Conservation (phyloP, 495 filamentous ascomycete genomes). For the Pyrenula aspistea region DNA sequence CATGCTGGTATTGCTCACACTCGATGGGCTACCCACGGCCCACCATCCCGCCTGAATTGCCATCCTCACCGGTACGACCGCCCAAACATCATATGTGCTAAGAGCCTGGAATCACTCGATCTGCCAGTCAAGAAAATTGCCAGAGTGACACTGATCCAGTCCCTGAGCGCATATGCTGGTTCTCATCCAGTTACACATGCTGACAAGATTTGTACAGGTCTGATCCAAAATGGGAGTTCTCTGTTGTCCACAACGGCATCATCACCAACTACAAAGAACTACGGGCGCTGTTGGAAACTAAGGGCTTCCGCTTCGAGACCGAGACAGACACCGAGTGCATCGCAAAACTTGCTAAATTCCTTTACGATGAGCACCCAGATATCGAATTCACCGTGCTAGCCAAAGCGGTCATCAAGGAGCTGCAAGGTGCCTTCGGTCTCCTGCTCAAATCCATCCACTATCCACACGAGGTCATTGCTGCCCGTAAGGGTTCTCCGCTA, state of each 20-base stretch:
- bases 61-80: conserved; percentile 82
- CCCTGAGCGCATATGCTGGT: too few species aligned
- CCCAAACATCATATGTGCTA: background rate
- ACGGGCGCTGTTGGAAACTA: conserved; percentile 80
- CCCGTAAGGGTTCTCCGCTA: conserved; percentile 92
- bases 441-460: conserved; percentile 97
- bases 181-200: background rate
- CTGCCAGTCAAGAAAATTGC: too few species aligned
- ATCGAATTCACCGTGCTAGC: conserved; percentile 93
- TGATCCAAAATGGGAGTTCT: conserved; percentile 88
- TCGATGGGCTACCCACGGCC: conserved; percentile 95
- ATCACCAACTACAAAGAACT: conserved; percentile 99
- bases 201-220: conserved; percentile 28
- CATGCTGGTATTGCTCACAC: conserved; percentile 98
- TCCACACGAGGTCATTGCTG: conserved; percentile 94
- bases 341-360: conserved; percentile 95
- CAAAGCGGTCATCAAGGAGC: conserved; percentile 95
- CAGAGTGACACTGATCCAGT: too few species aligned
- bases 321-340: conserved; percentile 99
- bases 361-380: conserved; percentile 89
- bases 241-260: conserved; percentile 98
- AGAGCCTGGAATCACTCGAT: conserved; percentile 2
- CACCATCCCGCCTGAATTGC: conserved; percentile 88
- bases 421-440: conserved; percentile 93
- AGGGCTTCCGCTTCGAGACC: conserved; percentile 97